phyloP scores from a whole-genome alignment of 257 asterid genomes.

The Penstemon newberryi region DNA sequence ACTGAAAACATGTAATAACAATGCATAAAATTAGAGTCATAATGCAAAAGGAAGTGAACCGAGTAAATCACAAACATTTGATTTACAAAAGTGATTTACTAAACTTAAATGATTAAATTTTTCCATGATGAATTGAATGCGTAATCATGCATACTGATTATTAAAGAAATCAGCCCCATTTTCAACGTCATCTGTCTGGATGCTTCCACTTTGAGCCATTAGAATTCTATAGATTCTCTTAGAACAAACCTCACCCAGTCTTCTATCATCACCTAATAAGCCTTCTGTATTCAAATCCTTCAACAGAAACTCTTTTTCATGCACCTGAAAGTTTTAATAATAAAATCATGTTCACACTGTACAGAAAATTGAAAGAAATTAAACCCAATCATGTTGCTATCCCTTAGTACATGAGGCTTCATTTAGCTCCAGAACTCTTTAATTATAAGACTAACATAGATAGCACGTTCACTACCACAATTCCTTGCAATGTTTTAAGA shows the following conservation, averaged over 20 bases:
- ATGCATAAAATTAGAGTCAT: too few relatives aligned
- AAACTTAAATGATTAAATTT: not conserved
- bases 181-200: slow-evolving; percentile 85
- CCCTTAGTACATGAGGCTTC: too few relatives aligned
- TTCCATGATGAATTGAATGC: not conserved
- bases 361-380: slow-evolving; percentile 5
- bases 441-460: not conserved
- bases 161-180: slow-evolving; percentile 86
- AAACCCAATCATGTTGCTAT: not conserved
- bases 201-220: slow-evolving; percentile 82
- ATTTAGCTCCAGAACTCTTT: slow-evolving; percentile 15
- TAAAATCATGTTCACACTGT: slow-evolving; percentile 4
- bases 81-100: too few relatives aligned
- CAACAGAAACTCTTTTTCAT: slow-evolving; percentile 88
- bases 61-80: too few relatives aligned
- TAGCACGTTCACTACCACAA: not conserved
- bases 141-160: slow-evolving; percentile 29
- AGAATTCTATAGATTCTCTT: slow-evolving; percentile 87
- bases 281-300: slow-evolving; percentile 73
- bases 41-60: too few relatives aligned
- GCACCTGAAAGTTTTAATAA: slow-evolving; percentile 53
- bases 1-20: too few relatives aligned
- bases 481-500: not conserved
- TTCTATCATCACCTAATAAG: slow-evolving; percentile 69
- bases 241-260: slow-evolving; percentile 88